phyloP scores from a whole-genome alignment of 257 asterid genomes.

The Ophiorrhiza pumila region DNA sequence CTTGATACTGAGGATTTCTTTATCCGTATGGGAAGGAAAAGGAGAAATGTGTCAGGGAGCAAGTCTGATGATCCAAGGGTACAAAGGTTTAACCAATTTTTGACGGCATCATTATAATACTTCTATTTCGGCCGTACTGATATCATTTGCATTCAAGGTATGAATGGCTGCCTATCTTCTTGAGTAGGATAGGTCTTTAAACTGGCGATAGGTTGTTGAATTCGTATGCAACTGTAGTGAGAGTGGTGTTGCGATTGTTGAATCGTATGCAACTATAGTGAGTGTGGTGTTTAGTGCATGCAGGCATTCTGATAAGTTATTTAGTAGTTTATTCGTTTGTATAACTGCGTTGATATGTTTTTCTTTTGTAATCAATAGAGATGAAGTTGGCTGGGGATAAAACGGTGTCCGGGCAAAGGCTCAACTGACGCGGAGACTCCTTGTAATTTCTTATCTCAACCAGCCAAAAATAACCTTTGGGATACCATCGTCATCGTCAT shows the following conservation, averaged over 20 bases:
- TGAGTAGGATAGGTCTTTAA: background rate
- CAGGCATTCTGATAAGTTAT: background rate
- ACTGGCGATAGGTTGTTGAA: background rate
- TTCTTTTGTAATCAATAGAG: constrained; percentile 4
- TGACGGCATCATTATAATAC: constrained; percentile 34
- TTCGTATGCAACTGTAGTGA: background rate
- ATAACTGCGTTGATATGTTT: background rate
- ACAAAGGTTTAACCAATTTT: constrained; percentile 49
- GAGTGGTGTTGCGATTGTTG: too few species aligned
- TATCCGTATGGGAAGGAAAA: constrained; percentile 60
- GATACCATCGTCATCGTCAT: too few species aligned
- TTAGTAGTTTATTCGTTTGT: background rate
- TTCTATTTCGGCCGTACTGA: background rate
- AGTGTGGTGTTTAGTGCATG: background rate
- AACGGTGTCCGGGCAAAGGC: constrained; percentile 9
- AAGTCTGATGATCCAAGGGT: constrained; percentile 36
- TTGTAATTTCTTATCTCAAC: constrained; percentile 18
- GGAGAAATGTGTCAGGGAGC: constrained; percentile 23
- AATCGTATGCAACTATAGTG: background rate
- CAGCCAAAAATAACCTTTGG: constrained; percentile 27
- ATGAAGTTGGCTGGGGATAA: constrained; percentile 15
- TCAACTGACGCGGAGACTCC: constrained; percentile 29
- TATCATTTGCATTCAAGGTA: constrained; percentile 2
- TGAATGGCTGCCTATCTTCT: background rate
- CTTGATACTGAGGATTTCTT: constrained; percentile 92